Evolutionary conservation across 2,329 filamentous ascomycete species (phyloP), one percentile per base, ranked within the genome.

Genomic region (Claviceps spartinae): DNA sequence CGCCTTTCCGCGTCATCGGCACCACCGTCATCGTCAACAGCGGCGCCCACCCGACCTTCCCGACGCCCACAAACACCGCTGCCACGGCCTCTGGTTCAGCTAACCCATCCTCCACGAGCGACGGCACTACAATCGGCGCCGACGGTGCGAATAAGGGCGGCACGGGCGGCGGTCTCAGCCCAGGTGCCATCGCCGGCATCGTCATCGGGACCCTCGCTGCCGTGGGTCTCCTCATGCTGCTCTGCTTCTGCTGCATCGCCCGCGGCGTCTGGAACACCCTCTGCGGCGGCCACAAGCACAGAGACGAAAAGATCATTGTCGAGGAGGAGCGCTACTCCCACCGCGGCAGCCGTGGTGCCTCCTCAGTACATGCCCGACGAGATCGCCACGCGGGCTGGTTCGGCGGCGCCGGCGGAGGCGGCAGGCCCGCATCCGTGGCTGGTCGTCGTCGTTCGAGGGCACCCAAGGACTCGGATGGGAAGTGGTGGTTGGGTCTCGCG

Each of bases 111-210:
- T 55, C 57, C 36, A 60, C 62, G 14, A 76, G 77, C 6, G 76
- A 73, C 46, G 73, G 72, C 48, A 62, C 61, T 14, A 61, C 63
- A 60, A 70, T 67, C 24, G 66, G 64, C 8, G 63, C 60, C 16
- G 64, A 61, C 44, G 68, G 63, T 18, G 60, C 59, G 36, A 72
- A 71, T 37, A 72, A 71, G 37, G 65, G 66, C 46, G 69, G 67
- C 42, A 60, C 56, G 40, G 67, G 69, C 30, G 68, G 68, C 52
- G 65, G 69, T 44, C 74, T 90, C 51, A 86, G 82, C 60, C 77
- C 74, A 44, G 86, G 85, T 50, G 86, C 84, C 54, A 90, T 90
- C 60, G 86, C 86, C 16, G 86, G 86, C 54, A 90, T 90, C 60
- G 86, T 90, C 57, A 82, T 90, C 52, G 86, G 86, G 56, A 77